A percentile compares a stretch with the other conserved stretches of the same genome.
Conservation (phyloP, 768 basidiomycete species). For the Dentipellis fragilis region DNA sequence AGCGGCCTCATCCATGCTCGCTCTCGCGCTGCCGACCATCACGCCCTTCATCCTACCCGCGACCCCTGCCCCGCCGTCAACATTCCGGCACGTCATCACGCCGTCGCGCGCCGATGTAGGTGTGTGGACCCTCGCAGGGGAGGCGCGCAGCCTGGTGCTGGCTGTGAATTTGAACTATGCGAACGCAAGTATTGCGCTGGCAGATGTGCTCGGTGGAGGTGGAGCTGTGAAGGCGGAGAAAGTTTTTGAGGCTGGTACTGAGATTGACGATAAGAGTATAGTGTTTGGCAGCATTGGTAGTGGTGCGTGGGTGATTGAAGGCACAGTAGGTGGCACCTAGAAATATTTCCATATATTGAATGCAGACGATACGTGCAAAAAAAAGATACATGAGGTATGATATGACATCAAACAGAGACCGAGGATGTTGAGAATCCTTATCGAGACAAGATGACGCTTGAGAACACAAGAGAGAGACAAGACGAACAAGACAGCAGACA, state of each 20-base stretch:
- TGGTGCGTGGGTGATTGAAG: neutral
- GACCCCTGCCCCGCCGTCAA: neutral
- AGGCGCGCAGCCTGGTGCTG: conserved; percentile 1
- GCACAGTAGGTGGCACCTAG: neutral
- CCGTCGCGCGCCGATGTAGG: conserved; percentile 4
- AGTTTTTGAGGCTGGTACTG: neutral
- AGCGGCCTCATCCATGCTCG: conserved; percentile 24
- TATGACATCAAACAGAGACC: too few relatives aligned
- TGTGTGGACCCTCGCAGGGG: neutral
- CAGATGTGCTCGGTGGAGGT: neutral
- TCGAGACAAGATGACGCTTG: too few relatives aligned
- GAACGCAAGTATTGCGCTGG: neutral
- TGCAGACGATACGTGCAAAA: too few relatives aligned
- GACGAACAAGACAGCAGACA: too few relatives aligned
- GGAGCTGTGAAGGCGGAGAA: neutral
- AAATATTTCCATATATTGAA: too few relatives aligned
- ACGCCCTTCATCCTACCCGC: conserved; percentile 4
- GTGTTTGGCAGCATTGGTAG: neutral
- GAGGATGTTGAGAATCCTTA: too few relatives aligned
- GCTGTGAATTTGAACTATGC: conserved; percentile 8
- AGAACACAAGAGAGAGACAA: too few relatives aligned
- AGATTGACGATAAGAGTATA: neutral
- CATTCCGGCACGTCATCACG: conserved; percentile 3
- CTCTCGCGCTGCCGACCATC: conserved; percentile 18
- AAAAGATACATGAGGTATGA: too few relatives aligned